Base-by-base conservation (phyloP, 169 alveolate species). In the Cryptosporidium tyzzeri region DNA sequence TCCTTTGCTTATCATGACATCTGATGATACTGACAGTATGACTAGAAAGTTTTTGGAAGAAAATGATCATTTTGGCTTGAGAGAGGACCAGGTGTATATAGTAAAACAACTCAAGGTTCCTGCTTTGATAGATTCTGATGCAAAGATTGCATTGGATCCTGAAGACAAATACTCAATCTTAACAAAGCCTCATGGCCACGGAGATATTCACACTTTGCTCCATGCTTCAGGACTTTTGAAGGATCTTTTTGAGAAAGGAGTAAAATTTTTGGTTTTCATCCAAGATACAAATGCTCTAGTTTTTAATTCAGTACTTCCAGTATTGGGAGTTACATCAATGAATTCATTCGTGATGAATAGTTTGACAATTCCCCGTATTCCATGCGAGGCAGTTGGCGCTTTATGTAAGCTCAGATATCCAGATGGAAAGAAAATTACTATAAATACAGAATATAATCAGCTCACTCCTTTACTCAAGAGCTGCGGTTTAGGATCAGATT, bases 121-220 rank as follows among this genome's bases (percentile, higher is more conserved):
- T 51, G 97, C 98, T 55, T 86, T 97, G 69, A 73, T 94, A 33
- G 97, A 97, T 80, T 94, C 95, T 70, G 94, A 96, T 51, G 97
- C 96, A 23, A 92, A 86, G 33, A 89, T 97, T 48, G 97, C 97
- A 45, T 55, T 93, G 62, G 85, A 67, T n/a, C 92, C 84, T 48
- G 93, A 92, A 37, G 94, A 94, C 61, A 71, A 84, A 21, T 93
- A 95, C 70, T 23, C 75, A 29, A 85, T 96, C 45, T 94, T 93
- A 51, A 96, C 97, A 31, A 97, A 97, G 85, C 99, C 99, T 2
- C 99, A 97, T 86, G 99, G 98, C 1, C 98, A 97, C 92, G 99
- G 99, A 0, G 99, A 97, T 71, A 97, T 97, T 26, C 99, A 96
- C 80, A 92, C 97, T 39, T 93, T 97, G 23, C 85, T 97, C n/a